These are phyloP conservation scores for Phytopythium boreale DNA, from an alignment of 352 stramenopile genomes.

Conservation along the genomic window DNA sequence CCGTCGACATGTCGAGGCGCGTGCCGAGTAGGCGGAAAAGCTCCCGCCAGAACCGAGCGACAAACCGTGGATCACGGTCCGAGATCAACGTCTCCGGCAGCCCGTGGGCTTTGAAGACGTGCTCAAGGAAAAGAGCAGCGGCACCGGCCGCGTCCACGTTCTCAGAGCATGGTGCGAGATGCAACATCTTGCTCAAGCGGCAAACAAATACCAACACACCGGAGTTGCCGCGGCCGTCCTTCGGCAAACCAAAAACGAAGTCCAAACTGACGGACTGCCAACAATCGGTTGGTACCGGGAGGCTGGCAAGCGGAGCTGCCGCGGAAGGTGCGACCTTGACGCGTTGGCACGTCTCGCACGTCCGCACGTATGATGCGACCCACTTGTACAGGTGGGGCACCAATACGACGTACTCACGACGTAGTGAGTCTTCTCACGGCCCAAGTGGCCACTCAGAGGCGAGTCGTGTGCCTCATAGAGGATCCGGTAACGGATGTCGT, in stretches of 20 bases:
- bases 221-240: constrained; percentile 9
- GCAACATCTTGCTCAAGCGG: constrained; percentile 19
- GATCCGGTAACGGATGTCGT: constrained; percentile 16
- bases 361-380: constrained; percentile 12
- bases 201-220: constrained; percentile 20
- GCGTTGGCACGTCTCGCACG: constrained; percentile 19
- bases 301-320: constrained; percentile 6
- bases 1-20: constrained; percentile 8
- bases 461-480: constrained; percentile 12
- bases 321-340: constrained; percentile 8
- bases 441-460: constrained; percentile 7
- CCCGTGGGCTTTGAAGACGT: constrained; percentile 12
- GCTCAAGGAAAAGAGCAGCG: constrained; percentile 13
- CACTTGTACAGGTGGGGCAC: constrained; percentile 22
- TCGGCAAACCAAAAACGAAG: constrained; percentile 17
- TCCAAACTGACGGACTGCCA: constrained; percentile 28
- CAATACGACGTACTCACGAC: constrained; percentile 4
- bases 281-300: constrained; percentile 15
- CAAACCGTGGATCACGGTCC: constrained; percentile 16
- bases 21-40: constrained; percentile 10
- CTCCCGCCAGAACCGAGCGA: constrained; percentile 8
- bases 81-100: constrained; percentile 13
- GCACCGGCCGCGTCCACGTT: constrained; percentile 8
- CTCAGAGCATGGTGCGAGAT: constrained; percentile 14
- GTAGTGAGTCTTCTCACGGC: constrained; percentile 16